A percentile compares a stretch with the other conserved stretches of the same genome.
These are phyloP conservation scores for Umbelopsis sp. DNA, from an alignment of 192 early-diverging fungal genomes.

Conservation along the genomic window DNA sequence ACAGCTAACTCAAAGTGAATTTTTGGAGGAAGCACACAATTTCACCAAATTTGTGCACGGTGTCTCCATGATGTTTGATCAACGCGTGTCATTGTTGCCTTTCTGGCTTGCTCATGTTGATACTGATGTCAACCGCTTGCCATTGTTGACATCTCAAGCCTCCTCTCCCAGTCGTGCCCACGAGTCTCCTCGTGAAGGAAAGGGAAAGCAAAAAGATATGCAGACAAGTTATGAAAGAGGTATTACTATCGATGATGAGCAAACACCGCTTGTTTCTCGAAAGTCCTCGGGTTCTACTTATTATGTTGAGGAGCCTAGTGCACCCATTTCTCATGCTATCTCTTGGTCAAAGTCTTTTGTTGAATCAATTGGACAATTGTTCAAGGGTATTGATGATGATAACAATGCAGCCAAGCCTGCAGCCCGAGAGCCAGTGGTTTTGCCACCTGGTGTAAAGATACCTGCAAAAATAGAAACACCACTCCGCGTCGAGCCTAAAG, in stretches of 20 bases:
- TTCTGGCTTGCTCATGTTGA: slow-evolving; percentile 60
- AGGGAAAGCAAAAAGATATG: slow-evolving; percentile 21
- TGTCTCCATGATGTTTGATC: slow-evolving; percentile 68
- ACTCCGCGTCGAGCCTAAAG: slow-evolving; percentile 81
- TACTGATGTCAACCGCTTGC: slow-evolving; percentile 30
- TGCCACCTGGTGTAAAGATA: slow-evolving; percentile 40
- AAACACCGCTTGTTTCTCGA: slow-evolving; percentile 13
- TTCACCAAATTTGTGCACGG: slow-evolving; percentile 91
- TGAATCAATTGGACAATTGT: not conserved
- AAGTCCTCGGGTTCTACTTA: not conserved
- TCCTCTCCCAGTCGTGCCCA: slow-evolving; percentile 13
- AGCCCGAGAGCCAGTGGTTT: slow-evolving; percentile 24
- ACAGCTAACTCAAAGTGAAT: slow-evolving; percentile 69
- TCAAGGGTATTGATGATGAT: not conserved
- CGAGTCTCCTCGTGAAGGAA: slow-evolving; percentile 9
- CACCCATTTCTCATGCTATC: not conserved
- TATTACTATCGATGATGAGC: slow-evolving; percentile 7
- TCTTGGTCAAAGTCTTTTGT: slow-evolving; percentile 5
- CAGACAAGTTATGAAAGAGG: not conserved
- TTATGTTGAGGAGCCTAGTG: not conserved
- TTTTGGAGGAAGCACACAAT: slow-evolving; percentile 80
- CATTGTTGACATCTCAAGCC: slow-evolving; percentile 29
- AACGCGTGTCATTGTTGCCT: slow-evolving; percentile 61
- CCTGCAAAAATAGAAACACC: slow-evolving; percentile 54
- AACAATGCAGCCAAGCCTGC: not conserved